Conservation (phyloP, 441 rosid genomes). For the Croton setiger region DNA sequence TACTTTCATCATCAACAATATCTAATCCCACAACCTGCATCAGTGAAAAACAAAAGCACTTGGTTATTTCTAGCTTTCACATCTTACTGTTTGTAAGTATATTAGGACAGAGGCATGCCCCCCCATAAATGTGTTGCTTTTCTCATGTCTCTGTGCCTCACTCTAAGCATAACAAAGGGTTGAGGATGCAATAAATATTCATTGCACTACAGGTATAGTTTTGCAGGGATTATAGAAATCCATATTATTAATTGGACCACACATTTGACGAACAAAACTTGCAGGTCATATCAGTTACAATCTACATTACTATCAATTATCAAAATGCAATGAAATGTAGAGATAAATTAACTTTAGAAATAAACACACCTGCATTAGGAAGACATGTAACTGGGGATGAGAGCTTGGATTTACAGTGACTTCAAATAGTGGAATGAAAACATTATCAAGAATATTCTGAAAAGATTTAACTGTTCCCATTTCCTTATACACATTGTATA, state of each 20-base stretch:
- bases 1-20: conserved; percentile 80
- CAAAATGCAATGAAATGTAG: not conserved
- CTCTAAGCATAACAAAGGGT: not conserved
- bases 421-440: conserved; percentile 76
- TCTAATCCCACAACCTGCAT: conserved; percentile 77
- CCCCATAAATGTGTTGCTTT: not conserved
- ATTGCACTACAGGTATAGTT: not conserved
- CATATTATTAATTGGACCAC: not conserved
- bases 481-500: conserved; percentile 66
- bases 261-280: not conserved
- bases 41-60: conserved; percentile 15
- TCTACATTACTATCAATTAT: not conserved
- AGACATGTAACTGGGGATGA: conserved; percentile 71
- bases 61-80: not conserved
- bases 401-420: conserved; percentile 66
- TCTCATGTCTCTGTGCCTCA: not conserved
- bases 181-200: not conserved
- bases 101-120: not conserved
- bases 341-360: not conserved
- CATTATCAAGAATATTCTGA: conserved; percentile 72
- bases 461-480: conserved; percentile 75
- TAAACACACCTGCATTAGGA: conserved; percentile 46
- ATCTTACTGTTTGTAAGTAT: not conserved
- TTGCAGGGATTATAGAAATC: not conserved
- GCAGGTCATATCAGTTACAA: not conserved